Evolutionary conservation across 2,329 filamentous ascomycete genomes (phyloP), one percentile per base, ranked within the genome.

Genomic region (Ophiostoma angusticollis): DNA sequence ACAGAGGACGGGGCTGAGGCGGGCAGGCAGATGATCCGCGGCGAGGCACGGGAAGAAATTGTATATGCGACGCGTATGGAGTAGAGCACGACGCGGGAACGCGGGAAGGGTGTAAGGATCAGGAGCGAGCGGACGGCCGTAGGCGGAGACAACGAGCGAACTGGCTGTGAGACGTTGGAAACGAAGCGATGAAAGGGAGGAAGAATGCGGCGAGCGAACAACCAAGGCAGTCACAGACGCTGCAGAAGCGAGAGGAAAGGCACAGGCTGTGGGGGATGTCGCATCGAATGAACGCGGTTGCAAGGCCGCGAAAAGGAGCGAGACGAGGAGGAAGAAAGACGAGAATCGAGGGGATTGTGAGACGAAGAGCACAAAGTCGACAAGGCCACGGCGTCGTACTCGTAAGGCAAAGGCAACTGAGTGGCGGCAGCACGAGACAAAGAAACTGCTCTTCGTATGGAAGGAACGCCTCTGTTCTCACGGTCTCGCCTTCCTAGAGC

Each of bases 1-100:
- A 17, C 23, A 19, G 25, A 22, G 23, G 30, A 17, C 31, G 22
- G 37, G 17, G 25, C 31, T 12, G 31, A 35, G 24, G 37, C 37
- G 22, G 35, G 18, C 35, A 31, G 24, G 18, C 22, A 37, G 28
- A 31, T 9, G 35, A 37, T 37, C 35, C 28, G 35, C 35, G 35
- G 35, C 35, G 28, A 37, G 28, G 35, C 35, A 37, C 35, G 35
- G 35, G 21, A 31, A 19, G 25, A 31, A 22, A 31, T 31, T 14
- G 22, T 30, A 31, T 31, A 29, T 37, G 35, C n/a, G n/a, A 30
- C 25, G 35, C 35, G 35, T 37, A 37, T 31, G 35, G 35, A 37
- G 28, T 37, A 19, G 36, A 38, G 36, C n/a, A n/a, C n/a, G n/a
- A n/a, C n/a, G n/a, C n/a, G n/a, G n/a, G n/a, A n/a, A n/a, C n/a